Evolutionary conservation across 176 grass and related monocot species (phyloP).

Genomic region (Avena insularis): DNA sequence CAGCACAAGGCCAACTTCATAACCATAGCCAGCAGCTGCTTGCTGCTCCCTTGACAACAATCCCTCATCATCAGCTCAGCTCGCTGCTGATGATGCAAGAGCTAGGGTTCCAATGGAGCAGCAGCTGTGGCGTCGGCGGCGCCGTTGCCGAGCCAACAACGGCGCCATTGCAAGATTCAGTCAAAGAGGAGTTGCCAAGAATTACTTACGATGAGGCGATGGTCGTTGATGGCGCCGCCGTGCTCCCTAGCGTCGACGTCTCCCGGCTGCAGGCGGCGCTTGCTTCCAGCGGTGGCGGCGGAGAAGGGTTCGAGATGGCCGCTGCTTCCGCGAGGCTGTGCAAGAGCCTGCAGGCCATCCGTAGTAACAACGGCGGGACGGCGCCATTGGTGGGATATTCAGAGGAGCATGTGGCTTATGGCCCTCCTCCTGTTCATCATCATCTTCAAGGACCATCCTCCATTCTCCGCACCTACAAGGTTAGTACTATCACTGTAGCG

Average conservation of each 20-base stretch:
- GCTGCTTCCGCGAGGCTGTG: conserved; percentile 60
- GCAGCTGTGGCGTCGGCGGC: conserved; percentile 20
- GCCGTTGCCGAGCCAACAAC: conserved; percentile 22
- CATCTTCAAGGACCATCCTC: conserved; percentile 62
- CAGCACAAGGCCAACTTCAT: conserved; percentile 52
- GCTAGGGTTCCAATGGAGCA: conserved; percentile 81
- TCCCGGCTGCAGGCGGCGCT: conserved; percentile 41
- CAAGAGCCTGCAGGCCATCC: conserved; percentile 43
- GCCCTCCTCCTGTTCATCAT: conserved; percentile 42
- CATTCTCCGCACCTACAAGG: conserved; percentile 56
- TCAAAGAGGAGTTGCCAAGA: conserved; percentile 61
- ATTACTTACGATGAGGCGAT: conserved; percentile 34
- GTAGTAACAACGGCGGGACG: conserved; percentile 35
- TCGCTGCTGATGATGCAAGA: conserved; percentile 71
- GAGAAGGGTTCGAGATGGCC: conserved; percentile 61
- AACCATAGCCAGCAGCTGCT: conserved; percentile 20
- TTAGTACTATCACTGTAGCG: conserved; percentile 12
- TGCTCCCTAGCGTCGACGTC: conserved; percentile 55
- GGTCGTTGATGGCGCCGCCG: conserved; percentile 26
- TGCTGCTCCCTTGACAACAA: conserved; percentile 23
- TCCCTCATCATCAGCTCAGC: conserved; percentile 50
- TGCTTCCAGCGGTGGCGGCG: background rate
- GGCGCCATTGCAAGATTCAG: background rate
- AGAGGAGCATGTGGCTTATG: conserved; percentile 61
- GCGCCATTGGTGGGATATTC: conserved; percentile 37